Evolutionary conservation across 768 basidiomycete genomes (phyloP), one percentile per base, ranked within the genome.

Genomic region (Calocera cornea): DNA sequence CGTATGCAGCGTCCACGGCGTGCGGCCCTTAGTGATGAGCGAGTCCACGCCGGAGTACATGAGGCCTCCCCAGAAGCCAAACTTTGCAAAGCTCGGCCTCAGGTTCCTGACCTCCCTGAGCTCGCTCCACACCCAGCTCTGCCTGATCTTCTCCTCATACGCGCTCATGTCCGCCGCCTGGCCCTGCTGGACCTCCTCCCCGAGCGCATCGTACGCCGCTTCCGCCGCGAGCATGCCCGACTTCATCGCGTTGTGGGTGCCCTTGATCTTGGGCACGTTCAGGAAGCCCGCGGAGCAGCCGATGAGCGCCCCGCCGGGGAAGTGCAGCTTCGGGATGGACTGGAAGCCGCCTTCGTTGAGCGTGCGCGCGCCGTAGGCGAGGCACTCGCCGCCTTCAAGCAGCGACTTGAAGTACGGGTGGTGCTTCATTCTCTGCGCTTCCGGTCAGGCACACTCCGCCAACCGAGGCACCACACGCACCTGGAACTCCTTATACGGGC

Each of bases 231-330:
- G 81, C 89, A 97, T 97, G 33, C 97, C 97, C 40, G 89, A 92
- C 82, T 98, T 95, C 97, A 99, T 98, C 1, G 95, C 94, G 68
- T 95, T 98, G 75, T 98, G 97, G 0, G 95, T 95, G 16, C 95
- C 95, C 75, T 98, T 98, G 78, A 99, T 98, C 78, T 97, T 98
- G 16, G 95, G 89, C 12, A 97, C 83, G 78, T 98, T 98, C 69
- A 99, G 83, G 75, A 98, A 94, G 14, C 95, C 95, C 0, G 95
- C 97, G 0, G 92, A 88, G 78, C 95, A 97, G 0, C 95, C 97
- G 41, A 99, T 86, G 31, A 98, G 79, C 0, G 94, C 95, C 1
- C 95, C 95, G 1, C 97, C 95, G 0, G 97, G 97, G 93, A 99
- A 78, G 85, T 80, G 70, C 85, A 86, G 81, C 73, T 83, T 83